Conservation (phyloP, 495 filamentous ascomycete genomes). For the Podospora comata region DNA sequence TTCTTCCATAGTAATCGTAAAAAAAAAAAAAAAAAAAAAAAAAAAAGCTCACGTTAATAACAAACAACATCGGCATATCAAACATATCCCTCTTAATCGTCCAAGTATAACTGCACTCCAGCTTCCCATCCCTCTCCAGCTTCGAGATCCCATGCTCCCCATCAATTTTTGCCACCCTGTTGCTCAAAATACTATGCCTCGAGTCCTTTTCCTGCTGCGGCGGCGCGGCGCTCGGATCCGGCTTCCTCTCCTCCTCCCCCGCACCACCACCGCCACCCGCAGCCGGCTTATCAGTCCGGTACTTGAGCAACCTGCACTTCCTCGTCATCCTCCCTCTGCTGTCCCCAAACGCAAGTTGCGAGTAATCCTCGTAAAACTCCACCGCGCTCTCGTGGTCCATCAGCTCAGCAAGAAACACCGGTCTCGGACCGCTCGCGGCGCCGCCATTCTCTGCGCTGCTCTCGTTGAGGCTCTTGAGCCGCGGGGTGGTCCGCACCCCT, state of each 20-base stretch:
- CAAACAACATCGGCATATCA: slow-evolving; percentile 97
- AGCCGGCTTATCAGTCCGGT: slow-evolving; percentile 63
- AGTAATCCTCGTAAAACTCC: slow-evolving; percentile 94
- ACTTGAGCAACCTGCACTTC: slow-evolving; percentile 85
- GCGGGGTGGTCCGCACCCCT: slow-evolving; percentile 45
- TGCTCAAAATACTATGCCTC: slow-evolving; percentile 49
- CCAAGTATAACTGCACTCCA: slow-evolving; percentile 95
- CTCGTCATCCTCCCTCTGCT: slow-evolving; percentile 77
- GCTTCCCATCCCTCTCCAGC: slow-evolving; percentile 81
- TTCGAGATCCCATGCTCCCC: slow-evolving; percentile 73
- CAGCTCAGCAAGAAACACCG: slow-evolving; percentile 86
- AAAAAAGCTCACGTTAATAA: slow-evolving; percentile 79
- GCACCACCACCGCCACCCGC: neutral
- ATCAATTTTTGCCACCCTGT: slow-evolving; percentile 59
- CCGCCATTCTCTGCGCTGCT: slow-evolving; percentile 25
- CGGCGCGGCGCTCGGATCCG: slow-evolving; percentile 31
- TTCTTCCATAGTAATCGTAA: neutral
- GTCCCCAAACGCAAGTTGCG: slow-evolving; percentile 84
- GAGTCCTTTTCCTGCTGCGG: slow-evolving; percentile 33
- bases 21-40: neutral
- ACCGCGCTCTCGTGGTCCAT: slow-evolving; percentile 91
- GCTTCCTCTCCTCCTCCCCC: slow-evolving; percentile 24
- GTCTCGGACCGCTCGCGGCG: slow-evolving; percentile 48
- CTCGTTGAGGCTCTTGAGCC: slow-evolving; percentile 39
- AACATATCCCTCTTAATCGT: slow-evolving; percentile 95